Evolutionary conservation across 1,139 yeast species (phyloP).

Genomic region (Sugiyamaella neomexicana): DNA sequence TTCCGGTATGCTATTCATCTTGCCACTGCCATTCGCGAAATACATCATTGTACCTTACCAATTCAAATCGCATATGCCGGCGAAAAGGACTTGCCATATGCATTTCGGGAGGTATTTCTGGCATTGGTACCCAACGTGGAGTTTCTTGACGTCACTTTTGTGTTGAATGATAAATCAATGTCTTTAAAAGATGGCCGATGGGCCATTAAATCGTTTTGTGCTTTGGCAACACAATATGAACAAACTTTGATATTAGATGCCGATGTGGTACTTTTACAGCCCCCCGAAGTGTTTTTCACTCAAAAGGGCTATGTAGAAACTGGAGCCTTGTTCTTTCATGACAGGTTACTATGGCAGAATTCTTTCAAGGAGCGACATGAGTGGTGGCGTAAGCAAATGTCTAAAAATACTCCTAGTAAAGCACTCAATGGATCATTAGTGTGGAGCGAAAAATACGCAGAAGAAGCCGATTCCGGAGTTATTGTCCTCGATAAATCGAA

Average conservation of each 20-base stretch:
- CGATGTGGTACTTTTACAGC: conserved; percentile 14
- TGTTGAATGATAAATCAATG: conserved; percentile 5
- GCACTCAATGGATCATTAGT: conserved; percentile 1
- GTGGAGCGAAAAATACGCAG: conserved; percentile 10
- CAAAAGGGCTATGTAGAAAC: conserved; percentile 7
- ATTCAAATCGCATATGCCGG: conserved; percentile 14
- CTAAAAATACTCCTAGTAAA: conserved; percentile 1
- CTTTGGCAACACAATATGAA: conserved; percentile 8
- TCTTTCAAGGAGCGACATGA: not conserved
- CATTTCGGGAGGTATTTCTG: conserved; percentile 1
- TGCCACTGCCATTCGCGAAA: conserved; percentile 4
- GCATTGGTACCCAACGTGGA: not conserved
- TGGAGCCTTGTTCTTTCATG: conserved; percentile 16
- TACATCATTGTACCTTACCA: conserved; percentile 10
- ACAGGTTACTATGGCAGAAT: conserved; percentile 1
- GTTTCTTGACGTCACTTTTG: conserved; percentile 5
- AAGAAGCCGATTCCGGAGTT: conserved; percentile 12
- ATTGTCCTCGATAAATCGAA: conserved; percentile 12
- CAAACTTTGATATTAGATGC: conserved; percentile 11
- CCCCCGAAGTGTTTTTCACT: conserved; percentile 11
- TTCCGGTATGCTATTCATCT: conserved; percentile 8
- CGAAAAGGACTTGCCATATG: conserved; percentile 10
- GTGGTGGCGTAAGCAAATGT: conserved; percentile 9
- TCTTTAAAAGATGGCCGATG: conserved; percentile 8
- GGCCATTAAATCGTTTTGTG: conserved; percentile 16